Percentiles rank a stretch among this genome's conserved stretches.
Evolutionary conservation across 768 basidiomycete species (phyloP).

Genomic region (Lactarius akahatsu): DNA sequence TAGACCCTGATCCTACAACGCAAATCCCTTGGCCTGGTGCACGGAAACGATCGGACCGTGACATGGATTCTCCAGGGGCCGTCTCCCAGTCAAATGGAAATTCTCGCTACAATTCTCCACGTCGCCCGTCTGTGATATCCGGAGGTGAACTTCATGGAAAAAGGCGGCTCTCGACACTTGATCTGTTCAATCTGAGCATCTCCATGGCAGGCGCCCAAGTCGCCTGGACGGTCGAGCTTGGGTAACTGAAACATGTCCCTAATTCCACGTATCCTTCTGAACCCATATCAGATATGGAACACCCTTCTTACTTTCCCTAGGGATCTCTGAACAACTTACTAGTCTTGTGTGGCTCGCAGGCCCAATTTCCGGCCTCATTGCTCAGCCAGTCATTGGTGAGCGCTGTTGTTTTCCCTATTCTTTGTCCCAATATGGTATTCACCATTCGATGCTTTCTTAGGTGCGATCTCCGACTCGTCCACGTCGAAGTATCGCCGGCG

Average conservation of each 20-base stretch:
- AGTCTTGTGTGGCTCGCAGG: constrained; percentile 95
- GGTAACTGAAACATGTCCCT: constrained; percentile 49
- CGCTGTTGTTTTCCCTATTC: constrained; percentile 9
- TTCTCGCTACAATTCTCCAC: constrained; percentile 7
- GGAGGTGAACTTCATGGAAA: constrained; percentile 37
- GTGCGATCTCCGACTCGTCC: constrained; percentile 94
- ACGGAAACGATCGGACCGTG: constrained; percentile 32
- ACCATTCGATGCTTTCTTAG: constrained; percentile 39
- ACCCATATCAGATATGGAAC: constrained; percentile 76
- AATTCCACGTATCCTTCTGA: constrained; percentile 7
- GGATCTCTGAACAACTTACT: constrained; percentile 85
- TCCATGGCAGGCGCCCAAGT: constrained; percentile 96
- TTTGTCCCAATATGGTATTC: constrained; percentile 1
- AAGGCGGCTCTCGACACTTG: constrained; percentile 38
- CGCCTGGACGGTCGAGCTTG: constrained; percentile 93
- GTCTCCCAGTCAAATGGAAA: not conserved
- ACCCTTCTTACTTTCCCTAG: constrained; percentile 80
- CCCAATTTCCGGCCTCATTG: constrained; percentile 91
- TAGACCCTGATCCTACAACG: constrained; percentile 75
- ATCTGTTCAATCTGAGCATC: constrained; percentile 75
- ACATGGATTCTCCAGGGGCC: constrained; percentile 14
- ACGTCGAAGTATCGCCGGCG: constrained; percentile 86
- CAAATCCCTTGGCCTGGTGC: constrained; percentile 70
- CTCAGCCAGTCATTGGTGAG: constrained; percentile 95
- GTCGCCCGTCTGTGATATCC: constrained; percentile 19